Percentiles rank a stretch among this genome's conserved stretches.
These are phyloP conservation scores for Capsicum baccatum DNA, from an alignment of 257 asterid species.

Conservation along the genomic window DNA sequence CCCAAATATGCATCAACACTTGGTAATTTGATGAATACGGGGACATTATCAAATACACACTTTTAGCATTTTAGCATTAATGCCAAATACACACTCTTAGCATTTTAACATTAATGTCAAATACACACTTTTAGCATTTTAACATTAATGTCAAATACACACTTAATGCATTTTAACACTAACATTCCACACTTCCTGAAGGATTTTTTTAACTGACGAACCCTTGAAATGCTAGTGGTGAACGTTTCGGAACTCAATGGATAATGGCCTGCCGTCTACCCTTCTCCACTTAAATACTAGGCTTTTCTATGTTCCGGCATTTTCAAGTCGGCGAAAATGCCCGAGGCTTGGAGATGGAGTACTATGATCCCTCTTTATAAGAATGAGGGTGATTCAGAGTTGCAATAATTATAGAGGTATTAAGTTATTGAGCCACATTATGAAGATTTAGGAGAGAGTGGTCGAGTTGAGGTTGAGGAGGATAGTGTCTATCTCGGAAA, in stretches of 20 bases:
- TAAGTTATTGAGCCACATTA: too few species aligned
- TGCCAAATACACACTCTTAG: too few species aligned
- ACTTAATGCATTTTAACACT: background rate
- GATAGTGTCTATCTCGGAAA: too few species aligned
- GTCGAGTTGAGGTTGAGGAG: too few species aligned
- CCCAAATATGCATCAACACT: background rate
- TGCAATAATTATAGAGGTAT: too few species aligned
- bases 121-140: background rate
- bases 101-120: background rate
- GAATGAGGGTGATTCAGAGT: too few species aligned
- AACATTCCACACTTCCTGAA: background rate
- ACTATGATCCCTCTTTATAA: too few species aligned
- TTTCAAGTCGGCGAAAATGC: too few species aligned
- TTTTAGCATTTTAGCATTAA: too few species aligned
- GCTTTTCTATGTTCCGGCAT: background rate
- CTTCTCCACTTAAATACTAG: background rate
- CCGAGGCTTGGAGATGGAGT: too few species aligned
- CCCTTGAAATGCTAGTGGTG: background rate
- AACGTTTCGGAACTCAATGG: background rate
- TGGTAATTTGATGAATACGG: background rate
- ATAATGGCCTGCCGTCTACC: background rate
- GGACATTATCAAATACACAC: too few species aligned
- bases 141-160: constrained; percentile 1
- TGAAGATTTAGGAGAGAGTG: too few species aligned
- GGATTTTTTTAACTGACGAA: background rate